Base-by-base conservation (phyloP, 202 grass and related monocot species). In the Eragrostis tef region DNA sequence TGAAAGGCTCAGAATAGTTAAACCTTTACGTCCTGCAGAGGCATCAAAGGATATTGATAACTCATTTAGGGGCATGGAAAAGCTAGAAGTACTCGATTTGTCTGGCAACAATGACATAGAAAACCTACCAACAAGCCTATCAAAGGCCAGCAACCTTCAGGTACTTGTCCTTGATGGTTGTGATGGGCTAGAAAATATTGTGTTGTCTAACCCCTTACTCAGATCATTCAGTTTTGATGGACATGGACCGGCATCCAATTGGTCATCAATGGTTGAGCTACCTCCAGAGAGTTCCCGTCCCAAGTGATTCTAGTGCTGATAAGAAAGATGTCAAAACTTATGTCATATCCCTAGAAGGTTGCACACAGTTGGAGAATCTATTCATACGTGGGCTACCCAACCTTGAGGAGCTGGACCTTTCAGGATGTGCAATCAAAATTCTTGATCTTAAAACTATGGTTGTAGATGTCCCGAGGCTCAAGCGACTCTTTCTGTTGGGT, bases 221-320 rank as follows among this genome's bases (percentile, higher is more conserved):
- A 64, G n/a, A 4, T 64, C n/a, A 4, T 62, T 82, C 16, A 82
- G 79, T 20, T 64, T 82, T 51, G 79, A 82, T 41, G 79, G 68
- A 0, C 64, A 64, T 64, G 69, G 69, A 51, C 19, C 44, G 0
- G 2, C 44, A 73, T 8, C 6, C n/a, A 2, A 7, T 0, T 64
- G 66, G 79, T 21, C 2, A 0, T 22, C 54, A 64, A 19, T 27
- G 3, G 5, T 7, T 48, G n/a, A 81, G 26, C 26, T 29, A 1
- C 65, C 54, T 47, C 34, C 0, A 31, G 0, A 60, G 29, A 17
- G 5, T 64, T 65, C 24, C 0, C 0, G 15, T 2, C 11, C 12
- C 0, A n/a, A 29, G 14, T 19, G 3, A 7, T 13, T 5, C 1
- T 48, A 7, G 6, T 49, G 17, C 2, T 41, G 19, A 17, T 25